phyloP scores from a whole-genome alignment of 2,329 filamentous ascomycete genomes.

The Penicillium sp. region DNA sequence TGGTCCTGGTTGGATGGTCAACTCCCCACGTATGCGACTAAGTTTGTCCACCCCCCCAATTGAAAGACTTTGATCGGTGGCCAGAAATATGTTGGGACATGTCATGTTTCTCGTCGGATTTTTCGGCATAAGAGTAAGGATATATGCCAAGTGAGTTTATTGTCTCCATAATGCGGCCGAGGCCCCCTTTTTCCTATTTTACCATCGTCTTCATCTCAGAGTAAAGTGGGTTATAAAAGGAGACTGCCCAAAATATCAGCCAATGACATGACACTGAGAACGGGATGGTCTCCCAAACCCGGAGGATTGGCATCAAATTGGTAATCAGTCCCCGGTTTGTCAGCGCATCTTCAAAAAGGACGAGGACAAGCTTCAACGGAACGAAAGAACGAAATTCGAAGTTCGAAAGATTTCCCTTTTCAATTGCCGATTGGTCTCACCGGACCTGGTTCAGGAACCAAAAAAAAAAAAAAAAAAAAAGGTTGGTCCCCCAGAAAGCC shows the following conservation, averaged over 20 bases:
- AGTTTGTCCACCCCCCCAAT: constrained; percentile 13
- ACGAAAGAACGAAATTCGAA: not conserved
- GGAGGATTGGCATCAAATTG: not conserved
- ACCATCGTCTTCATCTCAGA: not conserved
- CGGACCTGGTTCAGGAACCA: not conserved
- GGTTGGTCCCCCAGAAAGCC: not conserved
- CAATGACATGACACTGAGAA: not conserved
- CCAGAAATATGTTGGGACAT: constrained; percentile 6
- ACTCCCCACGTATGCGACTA: constrained; percentile 14
- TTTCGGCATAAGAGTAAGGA: constrained; percentile 3
- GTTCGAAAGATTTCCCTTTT: not conserved
- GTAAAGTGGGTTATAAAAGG: not conserved
- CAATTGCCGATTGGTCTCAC: constrained; percentile 2
- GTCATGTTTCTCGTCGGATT: constrained; percentile 11
- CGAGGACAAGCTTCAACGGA: constrained; percentile 13
- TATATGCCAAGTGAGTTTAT: not conserved
- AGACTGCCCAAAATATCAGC: not conserved
- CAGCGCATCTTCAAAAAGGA: not conserved
- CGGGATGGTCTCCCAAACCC: not conserved
- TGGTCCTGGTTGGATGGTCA: constrained; percentile 15
- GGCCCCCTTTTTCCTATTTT: not conserved
- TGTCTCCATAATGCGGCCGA: not conserved
- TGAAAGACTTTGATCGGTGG: constrained; percentile 1
- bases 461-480: not conserved
- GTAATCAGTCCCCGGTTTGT: not conserved